phyloP scores from a whole-genome alignment of 2,329 filamentous ascomycete genomes.

The Furcasterigmium sp. region DNA sequence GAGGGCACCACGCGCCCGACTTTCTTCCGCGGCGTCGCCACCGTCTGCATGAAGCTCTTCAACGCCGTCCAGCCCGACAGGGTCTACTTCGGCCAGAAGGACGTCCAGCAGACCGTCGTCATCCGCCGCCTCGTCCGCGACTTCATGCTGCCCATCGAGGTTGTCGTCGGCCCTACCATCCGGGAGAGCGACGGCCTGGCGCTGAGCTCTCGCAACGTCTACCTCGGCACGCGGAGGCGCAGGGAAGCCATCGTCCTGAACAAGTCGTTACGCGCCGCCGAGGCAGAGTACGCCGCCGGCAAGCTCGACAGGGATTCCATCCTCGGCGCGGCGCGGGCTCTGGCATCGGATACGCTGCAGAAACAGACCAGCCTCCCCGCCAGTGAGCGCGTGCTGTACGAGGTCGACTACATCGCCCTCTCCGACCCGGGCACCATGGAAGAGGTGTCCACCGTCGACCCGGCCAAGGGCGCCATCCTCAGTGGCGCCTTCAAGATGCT shows the following conservation, averaged over 20 bases:
- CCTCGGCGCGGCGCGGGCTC: constrained; percentile 62
- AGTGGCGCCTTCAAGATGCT: constrained; percentile 91
- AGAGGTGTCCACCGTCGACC: constrained; percentile 69
- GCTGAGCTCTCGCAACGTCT: constrained; percentile 89
- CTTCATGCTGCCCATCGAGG: constrained; percentile 71
- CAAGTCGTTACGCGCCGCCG: constrained; percentile 64
- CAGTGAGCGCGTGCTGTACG: constrained; percentile 61
- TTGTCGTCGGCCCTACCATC: constrained; percentile 69
- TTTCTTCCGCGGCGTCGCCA: constrained; percentile 95
- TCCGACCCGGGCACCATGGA: constrained; percentile 80
- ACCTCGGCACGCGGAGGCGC: constrained; percentile 73
- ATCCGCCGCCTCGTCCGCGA: constrained; percentile 83
- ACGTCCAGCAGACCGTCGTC: constrained; percentile 91
- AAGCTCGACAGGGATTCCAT: constrained; percentile 58
- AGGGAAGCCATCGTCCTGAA: constrained; percentile 67
- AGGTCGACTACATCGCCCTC: constrained; percentile 89
- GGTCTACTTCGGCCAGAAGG: constrained; percentile 95
- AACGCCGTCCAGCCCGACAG: constrained; percentile 54
- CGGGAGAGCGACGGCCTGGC: constrained; percentile 80
- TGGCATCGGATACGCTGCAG: constrained; percentile 48
- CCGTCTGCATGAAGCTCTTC: constrained; percentile 80
- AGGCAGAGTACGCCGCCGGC: constrained; percentile 51
- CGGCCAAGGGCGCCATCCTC: constrained; percentile 68
- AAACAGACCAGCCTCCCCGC: constrained; percentile 59
- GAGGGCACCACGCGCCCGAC: constrained; percentile 85